These are phyloP conservation scores for Pisolithus marmoratus DNA, from an alignment of 768 basidiomycete genomes.

Conservation along the genomic window DNA sequence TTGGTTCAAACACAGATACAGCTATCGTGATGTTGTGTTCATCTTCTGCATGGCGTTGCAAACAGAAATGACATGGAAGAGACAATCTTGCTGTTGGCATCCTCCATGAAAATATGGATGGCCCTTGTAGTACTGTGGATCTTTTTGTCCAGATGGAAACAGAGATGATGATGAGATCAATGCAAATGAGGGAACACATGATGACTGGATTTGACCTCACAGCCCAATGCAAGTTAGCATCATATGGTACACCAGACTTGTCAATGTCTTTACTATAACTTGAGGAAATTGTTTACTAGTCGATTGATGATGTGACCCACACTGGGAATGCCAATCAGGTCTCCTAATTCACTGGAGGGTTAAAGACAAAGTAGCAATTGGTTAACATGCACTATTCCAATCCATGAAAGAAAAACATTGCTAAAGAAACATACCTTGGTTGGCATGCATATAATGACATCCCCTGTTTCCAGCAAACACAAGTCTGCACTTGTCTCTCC, in stretches of 20 bases:
- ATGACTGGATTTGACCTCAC: slow-evolving; percentile 97
- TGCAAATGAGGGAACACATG: slow-evolving; percentile 84
- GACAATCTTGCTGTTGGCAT: slow-evolving; percentile 96
- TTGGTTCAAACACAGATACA: slow-evolving; percentile 94
- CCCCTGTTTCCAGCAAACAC: too few species aligned
- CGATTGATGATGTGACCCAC: slow-evolving; percentile 89
- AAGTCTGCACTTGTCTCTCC: too few species aligned
- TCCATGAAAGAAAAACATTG: too few species aligned
- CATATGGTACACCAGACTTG: background rate
- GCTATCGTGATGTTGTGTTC: slow-evolving; percentile 94
- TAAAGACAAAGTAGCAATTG: slow-evolving; percentile 92
- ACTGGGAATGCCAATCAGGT: slow-evolving; percentile 89
- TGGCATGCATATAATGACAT: too few species aligned
- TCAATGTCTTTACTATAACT: slow-evolving; percentile 62
- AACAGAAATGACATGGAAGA: slow-evolving; percentile 92
- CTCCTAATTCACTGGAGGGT: slow-evolving; percentile 89
- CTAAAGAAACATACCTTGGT: too few species aligned
- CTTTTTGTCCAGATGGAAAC: slow-evolving; percentile 97
- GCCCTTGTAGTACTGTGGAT: slow-evolving; percentile 84
- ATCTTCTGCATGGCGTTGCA: slow-evolving; percentile 86
- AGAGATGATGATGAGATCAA: slow-evolving; percentile 92
- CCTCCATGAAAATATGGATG: slow-evolving; percentile 92
- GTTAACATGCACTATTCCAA: slow-evolving; percentile 34
- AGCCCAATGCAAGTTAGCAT: slow-evolving; percentile 41
- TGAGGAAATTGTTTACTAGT: slow-evolving; percentile 94